These are phyloP conservation scores for Penicillium canescens DNA, from an alignment of 495 filamentous ascomycete species.

Conservation along the genomic window DNA sequence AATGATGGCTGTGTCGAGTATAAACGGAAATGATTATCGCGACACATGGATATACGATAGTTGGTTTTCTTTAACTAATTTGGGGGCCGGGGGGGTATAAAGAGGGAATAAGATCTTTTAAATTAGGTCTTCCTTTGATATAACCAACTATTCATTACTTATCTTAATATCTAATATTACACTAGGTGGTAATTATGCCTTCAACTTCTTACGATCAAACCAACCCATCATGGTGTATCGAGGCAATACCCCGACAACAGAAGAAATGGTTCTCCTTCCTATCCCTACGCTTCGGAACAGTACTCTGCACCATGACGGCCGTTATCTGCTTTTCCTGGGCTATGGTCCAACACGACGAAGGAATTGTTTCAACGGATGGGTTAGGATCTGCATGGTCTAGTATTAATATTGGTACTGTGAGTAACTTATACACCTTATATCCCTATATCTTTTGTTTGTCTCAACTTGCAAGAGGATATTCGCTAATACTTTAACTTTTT, in stretches of 20 bases:
- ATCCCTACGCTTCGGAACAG: conserved; percentile 13
- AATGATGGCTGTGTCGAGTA: conserved; percentile 12
- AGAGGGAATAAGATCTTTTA: too few species aligned
- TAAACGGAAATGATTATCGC: conserved; percentile 11
- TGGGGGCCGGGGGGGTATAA: neutral
- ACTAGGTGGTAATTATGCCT: neutral
- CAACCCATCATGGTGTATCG: conserved; percentile 9
- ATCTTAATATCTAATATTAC: neutral
- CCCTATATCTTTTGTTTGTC: neutral
- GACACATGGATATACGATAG: neutral
- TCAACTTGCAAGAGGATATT: neutral
- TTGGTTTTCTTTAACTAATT: neutral
- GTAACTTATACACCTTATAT: neutral
- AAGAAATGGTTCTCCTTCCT: conserved; percentile 19
- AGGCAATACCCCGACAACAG: conserved; percentile 13
- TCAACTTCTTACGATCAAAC: neutral
- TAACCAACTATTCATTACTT: neutral
- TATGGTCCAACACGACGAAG: conserved; percentile 7
- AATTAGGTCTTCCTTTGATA: neutral
- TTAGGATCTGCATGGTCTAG: conserved; percentile 8
- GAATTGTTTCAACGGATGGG: conserved; percentile 14
- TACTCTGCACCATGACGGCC: conserved; percentile 7
- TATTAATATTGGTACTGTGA: conserved; percentile 16
- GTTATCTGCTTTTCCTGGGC: conserved; percentile 22
- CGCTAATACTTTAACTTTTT: neutral